These are phyloP conservation scores for Suhomyces anneliseae DNA, from an alignment of 1,139 yeast genomes.

Conservation along the genomic window DNA sequence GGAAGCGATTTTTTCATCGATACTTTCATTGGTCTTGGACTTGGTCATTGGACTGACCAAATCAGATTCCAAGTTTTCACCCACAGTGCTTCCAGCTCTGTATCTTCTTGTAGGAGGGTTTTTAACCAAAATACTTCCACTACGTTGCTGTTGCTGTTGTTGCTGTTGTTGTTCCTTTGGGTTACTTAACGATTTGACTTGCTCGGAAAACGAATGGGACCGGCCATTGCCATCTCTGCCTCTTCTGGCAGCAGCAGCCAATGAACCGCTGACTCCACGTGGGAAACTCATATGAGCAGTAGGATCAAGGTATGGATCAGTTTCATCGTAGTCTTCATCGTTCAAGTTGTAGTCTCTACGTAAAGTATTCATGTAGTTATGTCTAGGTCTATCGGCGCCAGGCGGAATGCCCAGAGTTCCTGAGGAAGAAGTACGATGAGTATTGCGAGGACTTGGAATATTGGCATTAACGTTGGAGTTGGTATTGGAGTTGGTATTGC, in stretches of 20 bases:
- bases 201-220: conserved; percentile 33
- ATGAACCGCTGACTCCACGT: conserved; percentile 14
- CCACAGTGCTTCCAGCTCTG: conserved; percentile 18
- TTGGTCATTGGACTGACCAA: conserved; percentile 34
- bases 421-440: neutral
- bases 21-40: conserved; percentile 36
- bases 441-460: neutral
- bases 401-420: neutral
- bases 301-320: conserved; percentile 18
- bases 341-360: conserved; percentile 23
- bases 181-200: conserved; percentile 13
- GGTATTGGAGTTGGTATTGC: conserved; percentile 4
- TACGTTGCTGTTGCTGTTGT: neutral
- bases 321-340: conserved; percentile 24
- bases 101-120: conserved; percentile 10
- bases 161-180: conserved; percentile 7
- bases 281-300: conserved; percentile 17
- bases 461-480: conserved; percentile 2
- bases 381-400: conserved; percentile 4
- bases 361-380: conserved; percentile 12
- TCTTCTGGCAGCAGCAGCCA: conserved; percentile 20
- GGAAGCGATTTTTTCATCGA: conserved; percentile 14
- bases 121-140: conserved; percentile 7
- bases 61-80: conserved; percentile 20
- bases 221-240: conserved; percentile 27